Percentiles rank a stretch among this genome's conserved stretches.
Evolutionary conservation across 352 stramenopile species (phyloP).

Genomic region (Pythium biforme): DNA sequence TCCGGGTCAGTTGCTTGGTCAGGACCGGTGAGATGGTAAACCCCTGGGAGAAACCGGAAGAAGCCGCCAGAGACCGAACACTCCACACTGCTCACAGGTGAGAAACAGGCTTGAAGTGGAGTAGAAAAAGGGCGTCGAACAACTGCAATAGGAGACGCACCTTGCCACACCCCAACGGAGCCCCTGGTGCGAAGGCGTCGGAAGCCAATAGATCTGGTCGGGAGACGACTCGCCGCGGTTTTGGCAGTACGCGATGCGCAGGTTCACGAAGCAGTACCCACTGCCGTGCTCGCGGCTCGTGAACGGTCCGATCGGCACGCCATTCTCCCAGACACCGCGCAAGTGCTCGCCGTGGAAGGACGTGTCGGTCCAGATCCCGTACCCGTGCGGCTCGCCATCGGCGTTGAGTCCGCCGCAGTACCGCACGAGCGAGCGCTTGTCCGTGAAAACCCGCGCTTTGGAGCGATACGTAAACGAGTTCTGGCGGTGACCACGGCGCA

Average conservation of each 20-base stretch:
- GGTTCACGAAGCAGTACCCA: slow-evolving; percentile 55
- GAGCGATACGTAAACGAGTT: slow-evolving; percentile 33
- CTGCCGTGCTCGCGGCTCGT: slow-evolving; percentile 54
- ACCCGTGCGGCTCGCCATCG: slow-evolving; percentile 45
- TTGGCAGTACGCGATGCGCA: slow-evolving; percentile 55
- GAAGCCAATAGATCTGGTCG: slow-evolving; percentile 47
- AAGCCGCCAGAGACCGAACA: slow-evolving; percentile 74
- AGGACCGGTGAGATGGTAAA: slow-evolving; percentile 47
- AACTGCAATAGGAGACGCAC: too few relatives aligned
- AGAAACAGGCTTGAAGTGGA: too few relatives aligned
- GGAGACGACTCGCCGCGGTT: slow-evolving; percentile 30
- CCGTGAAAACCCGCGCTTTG: slow-evolving; percentile 25
- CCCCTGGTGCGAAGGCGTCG: slow-evolving; percentile 40
- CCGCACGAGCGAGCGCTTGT: slow-evolving; percentile 32
- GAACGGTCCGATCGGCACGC: slow-evolving; percentile 59
- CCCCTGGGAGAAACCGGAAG: slow-evolving; percentile 62
- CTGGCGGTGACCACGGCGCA: slow-evolving; percentile 25
- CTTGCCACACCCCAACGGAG: slow-evolving; percentile 69
- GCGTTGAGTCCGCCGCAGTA: slow-evolving; percentile 57
- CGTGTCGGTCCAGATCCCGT: slow-evolving; percentile 62
- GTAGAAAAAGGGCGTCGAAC: too few relatives aligned
- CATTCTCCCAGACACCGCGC: slow-evolving; percentile 51
- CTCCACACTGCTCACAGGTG: too few relatives aligned
- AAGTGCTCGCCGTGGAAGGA: slow-evolving; percentile 63
- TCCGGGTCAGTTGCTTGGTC: slow-evolving; percentile 30